These are phyloP conservation scores for Mortierella sp. DNA, from an alignment of 371 early-diverging fungal species.

Conservation along the genomic window DNA sequence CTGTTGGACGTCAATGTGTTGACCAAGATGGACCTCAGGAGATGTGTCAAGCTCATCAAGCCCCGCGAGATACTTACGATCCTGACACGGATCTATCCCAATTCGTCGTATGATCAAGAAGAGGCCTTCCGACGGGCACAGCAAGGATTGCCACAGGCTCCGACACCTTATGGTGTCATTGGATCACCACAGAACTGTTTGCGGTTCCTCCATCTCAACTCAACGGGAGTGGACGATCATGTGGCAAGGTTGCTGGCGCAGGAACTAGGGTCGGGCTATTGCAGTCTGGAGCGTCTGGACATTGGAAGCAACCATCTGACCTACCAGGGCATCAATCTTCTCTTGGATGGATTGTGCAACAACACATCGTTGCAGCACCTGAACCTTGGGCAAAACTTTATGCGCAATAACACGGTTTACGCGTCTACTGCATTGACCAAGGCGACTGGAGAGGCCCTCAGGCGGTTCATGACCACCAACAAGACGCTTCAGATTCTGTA, in stretches of 20 bases:
- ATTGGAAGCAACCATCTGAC: slow-evolving; percentile 30
- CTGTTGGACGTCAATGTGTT: slow-evolving; percentile 26
- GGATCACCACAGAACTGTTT: slow-evolving; percentile 23
- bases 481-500: slow-evolving; percentile 31
- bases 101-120: slow-evolving; percentile 16
- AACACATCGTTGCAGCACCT: slow-evolving; percentile 24
- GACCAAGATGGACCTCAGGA: slow-evolving; percentile 30
- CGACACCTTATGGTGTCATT: slow-evolving; percentile 13
- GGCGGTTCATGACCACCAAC: slow-evolving; percentile 25
- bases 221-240: slow-evolving; percentile 21
- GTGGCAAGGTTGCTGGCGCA: slow-evolving; percentile 23
- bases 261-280: slow-evolving; percentile 15
- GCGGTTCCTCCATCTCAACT: slow-evolving; percentile 22
- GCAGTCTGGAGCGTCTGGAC: slow-evolving; percentile 26
- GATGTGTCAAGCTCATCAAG: slow-evolving; percentile 24
- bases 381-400: slow-evolving; percentile 33
- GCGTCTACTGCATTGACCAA: slow-evolving; percentile 9
- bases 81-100: slow-evolving; percentile 10
- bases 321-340: slow-evolving; percentile 18
- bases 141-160: slow-evolving; percentile 1
- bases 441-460: slow-evolving; percentile 11
- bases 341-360: slow-evolving; percentile 24
- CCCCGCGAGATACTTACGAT: slow-evolving; percentile 28
- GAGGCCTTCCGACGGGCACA: slow-evolving; percentile 10
- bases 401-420: slow-evolving; percentile 4